phyloP scores from a whole-genome alignment of 2,329 filamentous ascomycete genomes.

The Calycina herbarum region DNA sequence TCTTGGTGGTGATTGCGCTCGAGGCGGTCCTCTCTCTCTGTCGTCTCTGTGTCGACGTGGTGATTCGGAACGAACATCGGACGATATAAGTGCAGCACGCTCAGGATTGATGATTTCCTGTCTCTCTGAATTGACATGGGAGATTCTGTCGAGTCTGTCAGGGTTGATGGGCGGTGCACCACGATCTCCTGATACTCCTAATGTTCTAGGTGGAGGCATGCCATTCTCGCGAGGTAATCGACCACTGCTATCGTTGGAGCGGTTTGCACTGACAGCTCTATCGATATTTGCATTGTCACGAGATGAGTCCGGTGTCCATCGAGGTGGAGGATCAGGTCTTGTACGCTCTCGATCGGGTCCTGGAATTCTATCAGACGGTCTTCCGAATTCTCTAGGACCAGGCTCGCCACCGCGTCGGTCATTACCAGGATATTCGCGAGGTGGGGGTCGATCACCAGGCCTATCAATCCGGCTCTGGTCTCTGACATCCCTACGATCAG shows the following conservation, averaged over 20 bases:
- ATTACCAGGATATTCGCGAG: constrained; percentile 32
- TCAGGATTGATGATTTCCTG: constrained; percentile 38
- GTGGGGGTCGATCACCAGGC: constrained; percentile 29
- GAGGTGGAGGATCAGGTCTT: constrained; percentile 32
- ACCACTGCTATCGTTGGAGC: constrained; percentile 29
- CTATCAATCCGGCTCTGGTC: constrained; percentile 31
- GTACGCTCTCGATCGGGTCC: constrained; percentile 31
- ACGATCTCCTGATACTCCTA: constrained; percentile 28
- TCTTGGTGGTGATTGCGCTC: constrained; percentile 51
- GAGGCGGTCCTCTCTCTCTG: constrained; percentile 33
- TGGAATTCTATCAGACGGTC: constrained; percentile 27
- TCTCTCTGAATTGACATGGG: constrained; percentile 32
- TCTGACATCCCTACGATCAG: constrained; percentile 36
- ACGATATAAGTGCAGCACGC: constrained; percentile 37
- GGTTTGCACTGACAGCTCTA: constrained; percentile 26
- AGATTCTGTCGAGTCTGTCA: constrained; percentile 3
- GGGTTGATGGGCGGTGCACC: constrained; percentile 15
- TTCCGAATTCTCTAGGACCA: constrained; percentile 31
- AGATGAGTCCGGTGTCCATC: constrained; percentile 34
- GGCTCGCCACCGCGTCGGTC: constrained; percentile 33
- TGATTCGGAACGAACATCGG: constrained; percentile 32
- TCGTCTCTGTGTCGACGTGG: constrained; percentile 37
- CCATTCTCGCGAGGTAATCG: constrained; percentile 34
- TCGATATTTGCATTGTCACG: constrained; percentile 35
- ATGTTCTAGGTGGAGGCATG: constrained; percentile 34